Base-by-base conservation (phyloP, 257 asterid species). In the Nicotiana knightiana region DNA sequence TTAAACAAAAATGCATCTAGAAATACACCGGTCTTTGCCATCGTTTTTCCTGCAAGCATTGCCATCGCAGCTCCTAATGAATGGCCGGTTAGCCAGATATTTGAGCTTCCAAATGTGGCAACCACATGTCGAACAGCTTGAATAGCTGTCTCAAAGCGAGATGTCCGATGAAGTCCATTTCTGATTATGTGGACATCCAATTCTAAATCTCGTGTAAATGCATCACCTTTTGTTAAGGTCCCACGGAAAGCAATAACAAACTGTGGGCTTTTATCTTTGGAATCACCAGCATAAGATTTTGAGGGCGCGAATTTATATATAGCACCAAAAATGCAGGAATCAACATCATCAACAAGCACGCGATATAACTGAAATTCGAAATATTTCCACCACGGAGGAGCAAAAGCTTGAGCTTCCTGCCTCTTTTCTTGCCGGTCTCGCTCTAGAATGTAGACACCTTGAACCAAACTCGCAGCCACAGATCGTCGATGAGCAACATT, bases 1-100 rank as follows among this genome's bases (percentile, higher is more conserved):
- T 96, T 96, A 68, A 96, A 96, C 77, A 96, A 79, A 86, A 83
- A 96, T 0, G 98, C 87, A 12, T 93, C 94, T 2, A 96, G 90
- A 17, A 83, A 83, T 63, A 90, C 80, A 1, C 97, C 94, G 0
- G 81, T 87, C 83, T 91, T 92, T 1, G 93, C 98, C 94, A 90
- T 93, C 63, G 79, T 89, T 87, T 92, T 94, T 1, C 98, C 99
- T 1, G 91, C 95, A 5, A 92, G 94, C 91, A 96, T 43, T 11
- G 98, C 96, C 90, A 93, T 88, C 71, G 98, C 90, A 3, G 99
- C 90, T 11, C 99, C 99, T 0, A 96, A 93, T 48, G 99, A 96
- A 81, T 94, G 99, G 0, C 99, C 98, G 2, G 94, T 87, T 70
- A 96, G 64, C 99, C 99, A 96, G 35, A 96, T 66, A 46, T 83